A percentile compares a stretch with the other conserved stretches of the same genome.
Conservation (phyloP, 257 asterid species). For the Haberlea rhodopensis region DNA sequence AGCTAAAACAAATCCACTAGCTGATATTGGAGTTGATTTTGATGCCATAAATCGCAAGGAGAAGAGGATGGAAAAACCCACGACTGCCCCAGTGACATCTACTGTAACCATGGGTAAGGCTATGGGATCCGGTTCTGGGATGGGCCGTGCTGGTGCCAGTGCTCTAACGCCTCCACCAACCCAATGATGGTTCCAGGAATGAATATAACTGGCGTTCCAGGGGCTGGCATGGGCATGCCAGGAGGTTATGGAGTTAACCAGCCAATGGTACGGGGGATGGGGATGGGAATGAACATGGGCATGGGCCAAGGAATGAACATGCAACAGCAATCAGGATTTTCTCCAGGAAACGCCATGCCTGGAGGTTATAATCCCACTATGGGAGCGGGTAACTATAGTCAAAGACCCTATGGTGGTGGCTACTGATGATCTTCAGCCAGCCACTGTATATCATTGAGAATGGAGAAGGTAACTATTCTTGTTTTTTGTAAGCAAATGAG, state of each 20-base stretch:
- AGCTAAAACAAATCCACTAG: conserved; percentile 87
- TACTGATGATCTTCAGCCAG: conserved; percentile 50
- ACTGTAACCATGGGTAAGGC: conserved; percentile 92
- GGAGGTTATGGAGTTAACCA: conserved; percentile 46
- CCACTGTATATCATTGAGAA: background rate
- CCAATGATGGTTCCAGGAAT: conserved; percentile 61
- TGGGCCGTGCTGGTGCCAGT: conserved; percentile 82
- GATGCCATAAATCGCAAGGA: conserved; percentile 94
- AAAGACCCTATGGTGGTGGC: conserved; percentile 79
- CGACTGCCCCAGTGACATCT: conserved; percentile 53
- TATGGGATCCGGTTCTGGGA: conserved; percentile 96
- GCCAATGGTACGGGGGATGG: conserved; percentile 47
- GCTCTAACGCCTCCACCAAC: conserved; percentile 56
- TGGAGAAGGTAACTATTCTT: too few species aligned
- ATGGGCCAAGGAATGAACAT: conserved; percentile 42
- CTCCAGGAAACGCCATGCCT: conserved; percentile 56
- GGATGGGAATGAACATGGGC: conserved; percentile 56
- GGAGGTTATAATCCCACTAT: conserved; percentile 66
- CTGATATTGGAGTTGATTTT: conserved; percentile 94
- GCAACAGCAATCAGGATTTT: conserved; percentile 68
- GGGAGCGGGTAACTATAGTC: conserved; percentile 70
- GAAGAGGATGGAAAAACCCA: conserved; percentile 91
- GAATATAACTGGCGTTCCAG: conserved; percentile 43
- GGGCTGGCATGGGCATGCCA: conserved; percentile 35
- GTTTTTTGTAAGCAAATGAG: too few species aligned